Evolutionary conservation across 805 yeast species (phyloP), one percentile per base, ranked within the genome.

Genomic region (Kazachstania martiniae): DNA sequence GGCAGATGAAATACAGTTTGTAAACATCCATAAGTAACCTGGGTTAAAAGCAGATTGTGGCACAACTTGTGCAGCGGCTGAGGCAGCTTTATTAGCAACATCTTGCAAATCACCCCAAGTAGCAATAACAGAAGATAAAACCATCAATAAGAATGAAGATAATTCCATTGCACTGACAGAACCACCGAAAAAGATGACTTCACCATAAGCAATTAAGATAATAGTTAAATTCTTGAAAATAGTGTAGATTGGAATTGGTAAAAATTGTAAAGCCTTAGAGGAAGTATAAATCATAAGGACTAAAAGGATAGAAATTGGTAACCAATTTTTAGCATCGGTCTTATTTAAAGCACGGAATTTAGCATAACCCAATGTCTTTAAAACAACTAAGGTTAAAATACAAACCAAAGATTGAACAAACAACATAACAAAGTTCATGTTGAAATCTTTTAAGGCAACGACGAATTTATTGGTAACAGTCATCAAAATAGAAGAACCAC

Each of bases 191-290:
- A 95, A 89, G 40, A 91, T 49, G 22, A 89, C 96, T 65, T 91
- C 98, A 66, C 97, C 97, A 58, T 91, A 91, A 22, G 98, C 97
- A 58, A 91, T 91, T 55, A 91, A 66, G 45, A 91, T 89, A 55
- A 91, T 91, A 40, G 98, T 89, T 61, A 91, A 74, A 64, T 91
- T 91, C 72, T 91, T 91, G 79, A 91, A 91, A 49, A 91, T 89
- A 43, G 98, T 91, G 70, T 86, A 91, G 37, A 91, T 94, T 33
- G 98, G 98, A 38, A 91, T 87, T 32, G 89, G 68, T 54, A 91
- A 74, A 63, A 63, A 85, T 62, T 85, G 94, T 51, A 91, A 68
- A 35, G 97, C 95, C 69, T 87, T 91, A 36, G 95, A 83, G 28
- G 91, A 80, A 35, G 98, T 91, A 69, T 87, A 91, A 56, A 87